Conservation (phyloP, 2,329 filamentous ascomycete genomes). For the Calonectria naviculata region DNA sequence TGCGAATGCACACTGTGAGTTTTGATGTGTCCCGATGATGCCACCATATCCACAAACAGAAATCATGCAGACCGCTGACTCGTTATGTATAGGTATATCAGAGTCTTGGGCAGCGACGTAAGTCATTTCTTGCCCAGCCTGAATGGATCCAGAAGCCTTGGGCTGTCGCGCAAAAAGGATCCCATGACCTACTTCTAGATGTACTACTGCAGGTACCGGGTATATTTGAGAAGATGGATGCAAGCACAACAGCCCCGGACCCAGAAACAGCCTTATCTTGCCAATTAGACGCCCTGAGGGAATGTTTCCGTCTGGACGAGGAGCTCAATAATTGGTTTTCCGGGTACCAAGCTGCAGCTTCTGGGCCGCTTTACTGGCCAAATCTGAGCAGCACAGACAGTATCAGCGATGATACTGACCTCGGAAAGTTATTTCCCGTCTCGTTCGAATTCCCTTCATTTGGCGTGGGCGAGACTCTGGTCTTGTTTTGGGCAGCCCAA, state of each 20-base stretch:
- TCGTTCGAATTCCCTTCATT: conserved; percentile 14
- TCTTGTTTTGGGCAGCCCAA: conserved; percentile 14
- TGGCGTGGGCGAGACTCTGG: conserved; percentile 13
- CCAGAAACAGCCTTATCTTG: not conserved
- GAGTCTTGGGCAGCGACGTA: conserved; percentile 7
- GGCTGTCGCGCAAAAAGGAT: not conserved
- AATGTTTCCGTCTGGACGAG: not conserved
- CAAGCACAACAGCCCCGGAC: no score
- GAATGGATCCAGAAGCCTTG: conserved; percentile 21
- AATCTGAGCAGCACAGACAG: not conserved
- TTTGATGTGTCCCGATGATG: not conserved
- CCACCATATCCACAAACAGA: no score
- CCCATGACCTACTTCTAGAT: conserved; percentile 14
- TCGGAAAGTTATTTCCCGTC: conserved; percentile 17
- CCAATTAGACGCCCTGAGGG: not conserved
- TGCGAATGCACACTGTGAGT: conserved; percentile 22
- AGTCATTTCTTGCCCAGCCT: conserved; percentile 8
- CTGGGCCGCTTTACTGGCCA: conserved; percentile 14
- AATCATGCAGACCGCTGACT: not conserved
- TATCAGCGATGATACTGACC: not conserved
- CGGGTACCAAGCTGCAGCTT: not conserved
- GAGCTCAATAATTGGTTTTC: conserved; percentile 10
- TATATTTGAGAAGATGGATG: conserved; percentile 3
- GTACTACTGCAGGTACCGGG: not conserved
- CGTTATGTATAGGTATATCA: conserved; percentile 3